phyloP scores from a whole-genome alignment of 768 basidiomycete species.

The Pisolithus tinctorius region DNA sequence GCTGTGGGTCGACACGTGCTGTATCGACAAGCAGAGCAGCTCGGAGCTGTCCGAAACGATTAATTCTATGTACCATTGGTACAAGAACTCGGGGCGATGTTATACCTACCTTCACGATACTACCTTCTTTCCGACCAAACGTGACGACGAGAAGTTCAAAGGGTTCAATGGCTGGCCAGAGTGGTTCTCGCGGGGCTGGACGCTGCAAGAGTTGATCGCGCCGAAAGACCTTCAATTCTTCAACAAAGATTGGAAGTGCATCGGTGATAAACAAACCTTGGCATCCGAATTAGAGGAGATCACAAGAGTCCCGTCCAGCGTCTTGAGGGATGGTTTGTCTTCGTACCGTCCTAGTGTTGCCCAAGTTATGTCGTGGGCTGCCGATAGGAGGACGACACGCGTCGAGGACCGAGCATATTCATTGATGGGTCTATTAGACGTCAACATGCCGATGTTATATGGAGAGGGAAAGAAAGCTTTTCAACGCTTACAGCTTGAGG shows the following conservation, averaged over 20 bases:
- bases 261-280: neutral
- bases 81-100: neutral
- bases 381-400: conserved; percentile 10
- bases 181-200: conserved; percentile 1
- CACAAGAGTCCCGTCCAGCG: neutral
- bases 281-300: neutral
- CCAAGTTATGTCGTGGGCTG: conserved; percentile 9
- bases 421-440: conserved; percentile 10
- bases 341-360: neutral
- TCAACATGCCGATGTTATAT: conserved; percentile 9
- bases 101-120: neutral
- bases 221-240: neutral
- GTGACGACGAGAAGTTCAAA: neutral
- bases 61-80: neutral
- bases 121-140: neutral
- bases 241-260: neutral
- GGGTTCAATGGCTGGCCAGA: neutral
- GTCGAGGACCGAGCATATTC: conserved; percentile 13
- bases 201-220: neutral
- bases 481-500: conserved; percentile 2
- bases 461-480: conserved; percentile 10
- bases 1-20: neutral
- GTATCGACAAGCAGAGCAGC: neutral
- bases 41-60: neutral
- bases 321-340: neutral